Conservation (phyloP, 2,329 filamentous ascomycete species). For the Ceratocystis variospora region DNA sequence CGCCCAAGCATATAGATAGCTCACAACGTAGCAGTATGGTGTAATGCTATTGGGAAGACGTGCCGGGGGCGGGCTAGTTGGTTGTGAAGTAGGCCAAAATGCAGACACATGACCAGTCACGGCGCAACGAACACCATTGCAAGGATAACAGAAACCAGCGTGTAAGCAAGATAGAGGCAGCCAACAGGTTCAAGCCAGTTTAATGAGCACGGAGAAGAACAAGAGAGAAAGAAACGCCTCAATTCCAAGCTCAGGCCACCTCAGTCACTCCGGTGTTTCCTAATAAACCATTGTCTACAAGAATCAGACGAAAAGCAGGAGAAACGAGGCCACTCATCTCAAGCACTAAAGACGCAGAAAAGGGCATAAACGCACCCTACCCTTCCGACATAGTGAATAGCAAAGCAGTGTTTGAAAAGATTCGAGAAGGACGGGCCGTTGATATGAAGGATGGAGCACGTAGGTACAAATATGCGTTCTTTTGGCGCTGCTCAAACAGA, state of each 20-base stretch:
- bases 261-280: too few species aligned
- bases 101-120: too few species aligned
- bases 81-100: too few species aligned
- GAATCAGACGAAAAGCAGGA: neutral
- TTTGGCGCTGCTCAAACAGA: neutral
- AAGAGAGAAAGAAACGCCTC: too few species aligned
- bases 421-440: neutral
- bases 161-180: neutral
- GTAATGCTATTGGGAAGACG: too few species aligned
- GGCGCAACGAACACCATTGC: too few species aligned
- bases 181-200: neutral
- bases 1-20: too few species aligned
- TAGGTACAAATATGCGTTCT: neutral
- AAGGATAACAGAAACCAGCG: too few species aligned
- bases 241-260: too few species aligned
- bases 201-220: neutral
- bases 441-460: neutral
- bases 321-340: neutral
- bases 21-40: too few species aligned
- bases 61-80: too few species aligned
- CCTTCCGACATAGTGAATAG: neutral
- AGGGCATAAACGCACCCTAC: neutral
- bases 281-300: neutral
- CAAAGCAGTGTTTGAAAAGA: neutral
- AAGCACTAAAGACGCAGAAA: too few species aligned